phyloP scores from a whole-genome alignment of 495 filamentous ascomycete genomes.

The Annulohypoxylon nitens region DNA sequence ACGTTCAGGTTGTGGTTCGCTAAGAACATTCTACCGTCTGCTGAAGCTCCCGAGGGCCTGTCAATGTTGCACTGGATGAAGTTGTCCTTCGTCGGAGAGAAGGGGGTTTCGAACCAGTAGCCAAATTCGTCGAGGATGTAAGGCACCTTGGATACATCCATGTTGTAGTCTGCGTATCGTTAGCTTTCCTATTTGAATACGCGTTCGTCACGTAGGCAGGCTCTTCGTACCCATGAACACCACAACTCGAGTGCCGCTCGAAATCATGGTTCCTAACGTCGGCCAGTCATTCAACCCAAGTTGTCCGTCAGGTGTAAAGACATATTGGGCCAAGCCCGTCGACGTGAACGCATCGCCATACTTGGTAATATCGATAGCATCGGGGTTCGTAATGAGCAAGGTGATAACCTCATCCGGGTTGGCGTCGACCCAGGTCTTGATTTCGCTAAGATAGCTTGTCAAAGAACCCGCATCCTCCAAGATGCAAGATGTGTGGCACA shows the following conservation, averaged over 20 bases:
- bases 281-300: constrained; percentile 81
- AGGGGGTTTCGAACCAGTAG: constrained; percentile 78
- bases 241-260: constrained; percentile 57
- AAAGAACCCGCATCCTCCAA: constrained; percentile 78
- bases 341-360: constrained; percentile 70
- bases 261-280: constrained; percentile 77
- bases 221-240: constrained; percentile 56
- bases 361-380: constrained; percentile 69
- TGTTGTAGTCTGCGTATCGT: constrained; percentile 72
- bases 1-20: constrained; percentile 88
- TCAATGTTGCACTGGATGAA: constrained; percentile 72
- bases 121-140: constrained; percentile 78
- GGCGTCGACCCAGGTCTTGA: constrained; percentile 74
- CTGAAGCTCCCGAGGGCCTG: constrained; percentile 65
- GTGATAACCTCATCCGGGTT: constrained; percentile 86
- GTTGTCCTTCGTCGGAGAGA: constrained; percentile 67
- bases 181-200: neutral
- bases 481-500: constrained; percentile 77
- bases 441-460: constrained; percentile 70
- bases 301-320: constrained; percentile 72
- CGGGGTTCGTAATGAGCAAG: constrained; percentile 81
- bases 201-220: neutral
- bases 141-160: constrained; percentile 75
- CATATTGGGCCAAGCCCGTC: constrained; percentile 71
- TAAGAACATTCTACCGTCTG: constrained; percentile 76